Percentiles rank a stretch among this genome's conserved stretches.
Evolutionary conservation across 1,139 yeast genomes (phyloP).

Genomic region (Yamadazyma membranifaciens): DNA sequence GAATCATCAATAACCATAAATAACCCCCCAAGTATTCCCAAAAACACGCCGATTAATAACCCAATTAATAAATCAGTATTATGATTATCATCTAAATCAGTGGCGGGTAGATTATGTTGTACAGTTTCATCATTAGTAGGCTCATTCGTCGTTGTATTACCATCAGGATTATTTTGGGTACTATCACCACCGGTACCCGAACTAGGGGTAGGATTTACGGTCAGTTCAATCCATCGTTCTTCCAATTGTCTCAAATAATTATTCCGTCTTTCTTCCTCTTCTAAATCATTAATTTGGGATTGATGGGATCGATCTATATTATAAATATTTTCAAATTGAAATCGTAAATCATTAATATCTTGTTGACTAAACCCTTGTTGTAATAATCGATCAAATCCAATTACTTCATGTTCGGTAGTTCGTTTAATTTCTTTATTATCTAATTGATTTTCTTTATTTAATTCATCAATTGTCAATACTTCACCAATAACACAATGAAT

Average conservation of each 20-base stretch:
- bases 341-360: constrained; percentile 69
- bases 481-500: constrained; percentile 86
- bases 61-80: constrained; percentile 67
- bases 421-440: constrained; percentile 48
- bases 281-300: constrained; percentile 38
- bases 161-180: constrained; percentile 6
- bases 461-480: constrained; percentile 53
- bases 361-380: constrained; percentile 80
- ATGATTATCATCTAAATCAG: constrained; percentile 33
- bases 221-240: constrained; percentile 88
- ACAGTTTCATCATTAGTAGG: constrained; percentile 12
- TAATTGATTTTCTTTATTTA: constrained; percentile 59
- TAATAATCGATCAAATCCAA: constrained; percentile 82
- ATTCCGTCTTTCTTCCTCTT: constrained; percentile 39
- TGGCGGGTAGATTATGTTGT: constrained; percentile 21
- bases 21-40: constrained; percentile 62
- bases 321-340: constrained; percentile 71
- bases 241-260: constrained; percentile 61
- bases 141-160: too few relatives aligned
- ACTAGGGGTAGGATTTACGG: constrained; percentile 34
- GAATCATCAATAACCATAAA: constrained; percentile 56
- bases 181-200: constrained; percentile 4
- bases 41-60: constrained; percentile 57
- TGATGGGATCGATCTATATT: constrained; percentile 12
- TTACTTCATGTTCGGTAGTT: constrained; percentile 65